A percentile compares a stretch with the other conserved stretches of the same genome.
Evolutionary conservation across 768 basidiomycete genomes (phyloP).

Genomic region (Mrakia gelida): DNA sequence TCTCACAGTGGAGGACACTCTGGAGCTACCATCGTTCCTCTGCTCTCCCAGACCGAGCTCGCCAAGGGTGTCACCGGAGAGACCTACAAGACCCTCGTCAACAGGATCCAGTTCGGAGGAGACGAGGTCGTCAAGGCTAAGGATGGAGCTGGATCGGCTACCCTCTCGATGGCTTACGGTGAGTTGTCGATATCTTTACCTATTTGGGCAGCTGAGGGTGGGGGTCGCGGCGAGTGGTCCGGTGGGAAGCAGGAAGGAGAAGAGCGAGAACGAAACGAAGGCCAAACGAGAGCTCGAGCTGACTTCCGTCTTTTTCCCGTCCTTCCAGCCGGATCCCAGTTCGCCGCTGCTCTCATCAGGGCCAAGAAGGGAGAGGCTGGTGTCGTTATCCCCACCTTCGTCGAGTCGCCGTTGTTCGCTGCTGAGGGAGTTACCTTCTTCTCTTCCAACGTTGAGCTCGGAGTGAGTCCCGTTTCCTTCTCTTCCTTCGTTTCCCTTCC

Average conservation of each 20-base stretch:
- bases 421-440: constrained; percentile 85
- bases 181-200: not conserved
- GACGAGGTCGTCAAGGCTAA: constrained; percentile 98
- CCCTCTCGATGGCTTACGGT: constrained; percentile 86
- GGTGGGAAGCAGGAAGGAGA: not conserved
- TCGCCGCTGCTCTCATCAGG: constrained; percentile 72
- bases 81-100: constrained; percentile 53
- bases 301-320: not conserved
- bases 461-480: constrained; percentile 60
- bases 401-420: constrained; percentile 64
- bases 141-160: constrained; percentile 86
- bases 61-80: constrained; percentile 44
- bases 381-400: constrained; percentile 76
- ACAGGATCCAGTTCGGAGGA: constrained; percentile 91
- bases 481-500: not conserved
- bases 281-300: not conserved
- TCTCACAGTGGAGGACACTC: constrained; percentile 74
- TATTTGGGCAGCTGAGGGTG: no score
- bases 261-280: not conserved
- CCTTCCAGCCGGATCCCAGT: constrained; percentile 68
- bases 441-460: constrained; percentile 89
- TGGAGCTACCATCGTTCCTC: constrained; percentile 87
- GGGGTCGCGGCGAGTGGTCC: not conserved
- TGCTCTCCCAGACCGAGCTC: constrained; percentile 83
- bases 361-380: constrained; percentile 85